Evolutionary conservation across 306 rosid species (phyloP), one percentile per base, ranked within the genome.

Genomic region (Inga oerstediana): DNA sequence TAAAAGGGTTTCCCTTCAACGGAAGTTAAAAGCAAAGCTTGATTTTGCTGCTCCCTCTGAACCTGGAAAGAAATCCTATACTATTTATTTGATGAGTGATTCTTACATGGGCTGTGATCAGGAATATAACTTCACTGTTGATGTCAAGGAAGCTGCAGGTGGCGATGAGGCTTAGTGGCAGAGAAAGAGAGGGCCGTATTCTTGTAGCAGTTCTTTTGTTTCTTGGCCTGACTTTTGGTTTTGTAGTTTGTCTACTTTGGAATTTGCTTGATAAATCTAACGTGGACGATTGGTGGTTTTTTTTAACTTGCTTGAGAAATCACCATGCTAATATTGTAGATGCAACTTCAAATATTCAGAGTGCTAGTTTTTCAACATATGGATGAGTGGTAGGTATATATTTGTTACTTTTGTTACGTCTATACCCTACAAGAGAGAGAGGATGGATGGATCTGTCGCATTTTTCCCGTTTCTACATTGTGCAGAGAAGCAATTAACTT

Each of bases 51-150:
- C 98, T 12, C 98, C 98, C 20, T 76, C 91, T 45, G 97, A 93
- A 70, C 68, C 83, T 30, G 99, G 99, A 80, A 92, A 83, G 92
- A 93, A 89, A 85, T 69, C 88, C 7, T 93, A 89, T 72, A 79
- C 88, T 1, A 98, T 96, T 8, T 92, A 91, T 79, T 93, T 92
- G 88, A 96, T 96, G 98, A 93, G 97, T n/a, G 99, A 96, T 79
- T 96, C 97, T 5, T 96, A 91, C 88, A 51, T 96, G 89, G 99
- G 99, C 10, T 93, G 99, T 79, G 99, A 96, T 84, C 98, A 96
- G 86, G 99, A 96, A 61, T 94, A 92, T 74, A 81, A 37, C 80
- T 91, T 96, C 88, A 49, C 88, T 4, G 72, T 93, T 39, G 92
- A 95, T 86, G 89, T 92, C 17, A 91, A 88, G 85, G 92, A 88